Evolutionary conservation across 345 rosid species (phyloP).

Genomic region (Arabidopsis arenosa): DNA sequence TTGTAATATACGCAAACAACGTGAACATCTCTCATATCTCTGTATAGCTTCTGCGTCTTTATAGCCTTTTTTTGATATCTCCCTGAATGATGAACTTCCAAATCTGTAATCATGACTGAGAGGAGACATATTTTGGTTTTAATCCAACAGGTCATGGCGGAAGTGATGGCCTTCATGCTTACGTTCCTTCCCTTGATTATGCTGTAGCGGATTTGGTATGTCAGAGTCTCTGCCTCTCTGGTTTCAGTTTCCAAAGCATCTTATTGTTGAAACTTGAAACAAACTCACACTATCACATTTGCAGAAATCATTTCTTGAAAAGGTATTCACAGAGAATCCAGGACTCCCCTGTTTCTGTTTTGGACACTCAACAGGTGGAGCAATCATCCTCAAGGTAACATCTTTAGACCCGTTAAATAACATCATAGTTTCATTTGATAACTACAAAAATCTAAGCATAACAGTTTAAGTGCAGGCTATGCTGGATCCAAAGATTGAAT

Average conservation of each 20-base stretch:
- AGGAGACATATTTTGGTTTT: neutral
- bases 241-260: no score
- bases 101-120: neutral
- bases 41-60: neutral
- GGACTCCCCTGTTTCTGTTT: slow-evolving; percentile 86
- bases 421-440: neutral
- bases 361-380: slow-evolving; percentile 96
- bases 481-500: slow-evolving; percentile 68
- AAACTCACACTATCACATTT: slow-evolving; percentile 8
- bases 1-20: neutral
- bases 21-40: neutral
- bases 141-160: slow-evolving; percentile 84
- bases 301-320: slow-evolving; percentile 77
- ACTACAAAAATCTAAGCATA: neutral
- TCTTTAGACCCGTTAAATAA: neutral
- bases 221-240: neutral
- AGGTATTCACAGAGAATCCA: slow-evolving; percentile 66
- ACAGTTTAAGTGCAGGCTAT: slow-evolving; percentile 55
- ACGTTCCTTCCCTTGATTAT: slow-evolving; percentile 83
- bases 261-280: no score
- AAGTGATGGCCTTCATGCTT: slow-evolving; percentile 90
- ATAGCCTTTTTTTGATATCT: neutral
- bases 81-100: neutral
- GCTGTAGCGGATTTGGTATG: slow-evolving; percentile 78
- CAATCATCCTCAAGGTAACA: slow-evolving; percentile 80